Evolutionary conservation across 148 eudicot genomes (phyloP), one percentile per base, ranked within the genome.

Genomic region (Vaccinium corymbosum): DNA sequence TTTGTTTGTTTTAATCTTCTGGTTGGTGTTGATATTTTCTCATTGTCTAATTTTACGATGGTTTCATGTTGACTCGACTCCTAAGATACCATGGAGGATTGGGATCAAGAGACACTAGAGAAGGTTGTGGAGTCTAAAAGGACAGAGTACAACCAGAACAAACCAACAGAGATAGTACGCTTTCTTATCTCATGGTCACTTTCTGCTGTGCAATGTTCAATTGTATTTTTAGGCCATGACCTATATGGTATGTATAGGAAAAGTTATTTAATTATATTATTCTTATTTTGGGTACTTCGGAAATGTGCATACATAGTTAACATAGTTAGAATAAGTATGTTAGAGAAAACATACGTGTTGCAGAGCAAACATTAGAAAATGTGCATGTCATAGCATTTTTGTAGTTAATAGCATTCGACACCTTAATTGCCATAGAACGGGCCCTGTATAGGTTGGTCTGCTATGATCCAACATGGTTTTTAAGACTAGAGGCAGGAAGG

Each of bases 121-220:
- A 88, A 94, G 88, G 97, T 93, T 82, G 82, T 94, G 19, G 97
- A 88, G 81, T 92, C 90, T 53, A 94, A 92, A 90, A 92, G 90
- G 84, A 88, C 89, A 76, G 97, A 94, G 84, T 94, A 94, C 84
- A 91, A 92, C 83, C 94, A 90, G 89, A 94, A 94, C 87, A 94
- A 90, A 82, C 95, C 94, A 73, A 94, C 97, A 0, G 97, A 94
- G 80, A 94, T 94, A 83, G 97, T 94, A 91, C 89, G 90, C 76
- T 71, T 82, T 85, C 73, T 72, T 50, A 12, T 81, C 79, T 74
- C 70, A 6, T 35, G 80, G 16, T 49, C n/a, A 27, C 27, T 79
- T 61, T 61, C 52, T 20, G 59, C n/a, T 32, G 16, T 52, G 50
- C 50, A 51, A 27, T 64, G 27, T 82, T 29, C 17, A 82, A 25